phyloP scores from a whole-genome alignment of 192 early-diverging fungal species.

The Spizellomyces sp. region DNA sequence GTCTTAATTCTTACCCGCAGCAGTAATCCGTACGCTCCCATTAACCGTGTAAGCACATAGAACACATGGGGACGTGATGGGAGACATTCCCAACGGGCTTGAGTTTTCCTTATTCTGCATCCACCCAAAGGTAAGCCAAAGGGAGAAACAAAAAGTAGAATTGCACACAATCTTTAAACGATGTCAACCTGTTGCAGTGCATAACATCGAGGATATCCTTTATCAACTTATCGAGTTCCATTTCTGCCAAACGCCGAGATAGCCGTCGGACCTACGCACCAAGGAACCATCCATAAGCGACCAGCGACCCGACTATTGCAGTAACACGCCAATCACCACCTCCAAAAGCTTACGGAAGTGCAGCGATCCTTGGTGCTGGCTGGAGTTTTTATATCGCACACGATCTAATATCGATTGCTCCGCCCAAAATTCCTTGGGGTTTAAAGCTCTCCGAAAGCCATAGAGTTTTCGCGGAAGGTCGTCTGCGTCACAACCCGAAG shows the following conservation, averaged over 20 bases:
- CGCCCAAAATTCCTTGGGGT: neutral
- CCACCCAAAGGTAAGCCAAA: neutral
- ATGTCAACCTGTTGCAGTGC: constrained; percentile 16
- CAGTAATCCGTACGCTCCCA: neutral
- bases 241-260: neutral
- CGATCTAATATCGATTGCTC: constrained; percentile 13
- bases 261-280: no score
- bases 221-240: neutral
- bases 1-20: neutral
- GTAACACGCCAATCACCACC: neutral
- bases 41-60: constrained; percentile 1
- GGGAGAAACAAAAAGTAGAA: neutral
- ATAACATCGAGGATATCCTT: constrained; percentile 6
- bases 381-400: constrained; percentile 26
- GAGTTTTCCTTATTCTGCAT: neutral
- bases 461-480: constrained; percentile 12
- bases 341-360: constrained; percentile 17
- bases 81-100: constrained; percentile 13
- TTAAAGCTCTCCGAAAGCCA: constrained; percentile 6
- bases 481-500: neutral
- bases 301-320: neutral
- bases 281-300: neutral
- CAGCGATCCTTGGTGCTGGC: constrained; percentile 13
- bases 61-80: neutral
- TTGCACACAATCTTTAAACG: neutral